Evolutionary conservation across 1,284 basidiomycete species (phyloP), one percentile per base, ranked within the genome.

Genomic region (Laetiporus sulphureus): DNA sequence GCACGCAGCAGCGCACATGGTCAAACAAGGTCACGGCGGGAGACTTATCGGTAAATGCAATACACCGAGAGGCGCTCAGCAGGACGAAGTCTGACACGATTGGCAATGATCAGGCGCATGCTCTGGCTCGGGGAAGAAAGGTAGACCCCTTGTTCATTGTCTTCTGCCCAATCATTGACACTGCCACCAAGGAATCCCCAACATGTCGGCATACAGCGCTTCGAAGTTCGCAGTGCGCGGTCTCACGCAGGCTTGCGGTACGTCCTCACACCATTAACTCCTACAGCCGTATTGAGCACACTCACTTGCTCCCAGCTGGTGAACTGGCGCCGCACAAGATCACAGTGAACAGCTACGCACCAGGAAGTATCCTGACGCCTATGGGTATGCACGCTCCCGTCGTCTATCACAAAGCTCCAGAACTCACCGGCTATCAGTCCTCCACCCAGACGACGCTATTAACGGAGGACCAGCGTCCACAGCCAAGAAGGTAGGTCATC

Each of bases 171-270:
- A 3, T 16, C 13, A 21, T 25, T 46, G 21, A 43, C 29, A 15
- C 1, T 27, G 6, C 11, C 3, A 15, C 4, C 7, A 18, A 58
- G 54, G 53, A 4, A 27, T 51, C 12, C 19, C 33, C 5, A 42
- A 43, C 18, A 27, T 41, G 11, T 32, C 46, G 2, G 50, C 51
- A 1, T 61, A 59, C 38, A 45, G 50, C 41, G 47, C 47, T 4
- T 60, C 58, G 3, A 66, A 65, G 42, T 64, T 61, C 35, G 63
- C n/a, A n/a, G n/a, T n/a, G n/a, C n/a, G n/a, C n/a, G n/a, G n/a
- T n/a, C n/a, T n/a, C n/a, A n/a, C n/a, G 21, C 63, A 65, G 42
- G 40, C 50, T 16, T 56, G 55, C 24, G 49, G 58, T 59, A 35
- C 13, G 51, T 21, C 15, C 40, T 21, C 10, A 11, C 16, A 27